Evolutionary conservation across 2,329 filamentous ascomycete genomes (phyloP), one percentile per base, ranked within the genome.

Genomic region (Alternaria hordeiaustralica): DNA sequence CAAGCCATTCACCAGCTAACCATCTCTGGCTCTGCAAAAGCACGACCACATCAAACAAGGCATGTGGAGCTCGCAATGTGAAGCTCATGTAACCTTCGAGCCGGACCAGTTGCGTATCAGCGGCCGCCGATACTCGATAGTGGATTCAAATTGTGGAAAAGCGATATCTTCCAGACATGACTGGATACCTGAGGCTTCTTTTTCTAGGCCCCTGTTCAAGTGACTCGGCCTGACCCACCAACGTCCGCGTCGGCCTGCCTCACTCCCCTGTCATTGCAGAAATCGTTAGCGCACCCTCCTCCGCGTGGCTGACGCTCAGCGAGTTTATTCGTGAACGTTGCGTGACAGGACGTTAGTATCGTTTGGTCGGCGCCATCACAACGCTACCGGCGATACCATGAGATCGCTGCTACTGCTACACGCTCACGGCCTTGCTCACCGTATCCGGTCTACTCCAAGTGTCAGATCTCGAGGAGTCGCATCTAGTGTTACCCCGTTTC

Each of bases 231-330:
- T 60, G 58, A 74, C 63, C 69, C 66, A 70, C 60, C 68, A 76
- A 76, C 72, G 71, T 73, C 71, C 75, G 74, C 71, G 66, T 75
- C 70, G 57, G 71, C 67, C 73, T 69, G 73, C 71, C 61, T 63
- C 47, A 30, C 26, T 60, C 55, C 69, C 69, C 61, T 71, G 70
- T 71, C 66, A 62, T 26, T 53, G 55, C 67, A 43, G 57, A 66
- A 54, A 62, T 63, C 66, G 61, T 59, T 70, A 71, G 65, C 67
- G 68, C 54, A 53, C 41, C 57, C 67, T 65, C 64, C 67, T 68
- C 67, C 58, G 51, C 54, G 60, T 72, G 69, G 70, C 68, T 70
- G 62, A 65, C 58, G 55, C 51, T 61, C 59, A 55, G 60, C 26
- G 64, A 64, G 46, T 47, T 66, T 58, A 67, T 72, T 73, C 69